Percentiles rank a stretch among this genome's conserved stretches.
Evolutionary conservation across 805 yeast species (phyloP).

Genomic region (Suhomyces canberraensis): DNA sequence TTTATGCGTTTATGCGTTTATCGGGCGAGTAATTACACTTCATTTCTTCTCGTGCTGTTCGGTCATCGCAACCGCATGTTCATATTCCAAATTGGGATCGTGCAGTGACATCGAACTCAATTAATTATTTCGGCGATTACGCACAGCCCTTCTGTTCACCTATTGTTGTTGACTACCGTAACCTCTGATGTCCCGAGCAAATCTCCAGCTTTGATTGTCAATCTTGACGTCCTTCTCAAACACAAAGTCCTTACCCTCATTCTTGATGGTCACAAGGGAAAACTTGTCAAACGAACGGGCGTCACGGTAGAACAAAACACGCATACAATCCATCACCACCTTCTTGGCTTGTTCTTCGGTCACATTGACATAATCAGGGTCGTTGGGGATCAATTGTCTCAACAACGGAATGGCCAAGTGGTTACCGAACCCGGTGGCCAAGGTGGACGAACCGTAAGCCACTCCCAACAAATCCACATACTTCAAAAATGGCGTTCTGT

Average conservation of each 20-base stretch:
- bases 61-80: too few relatives aligned
- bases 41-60: too few relatives aligned
- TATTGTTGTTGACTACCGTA: constrained; percentile 70
- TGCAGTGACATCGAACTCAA: too few relatives aligned
- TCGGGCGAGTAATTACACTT: too few relatives aligned
- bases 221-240: constrained; percentile 66
- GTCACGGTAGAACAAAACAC: constrained; percentile 91
- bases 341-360: constrained; percentile 72
- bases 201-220: constrained; percentile 81
- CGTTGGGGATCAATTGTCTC: constrained; percentile 78
- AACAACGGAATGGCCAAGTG: constrained; percentile 90
- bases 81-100: too few relatives aligned
- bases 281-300: constrained; percentile 90
- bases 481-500: constrained; percentile 63
- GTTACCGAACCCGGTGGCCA: constrained; percentile 96
- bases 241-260: constrained; percentile 46
- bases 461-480: constrained; percentile 93
- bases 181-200: constrained; percentile 85
- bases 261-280: constrained; percentile 66
- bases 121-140: too few relatives aligned
- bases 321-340: constrained; percentile 84
- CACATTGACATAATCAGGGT: constrained; percentile 67
- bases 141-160: too few relatives aligned
- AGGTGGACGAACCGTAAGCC: constrained; percentile 78
- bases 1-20: too few relatives aligned